Base-by-base conservation (phyloP, 78 protist genomes). In the Cavenderia fasciculata region DNA sequence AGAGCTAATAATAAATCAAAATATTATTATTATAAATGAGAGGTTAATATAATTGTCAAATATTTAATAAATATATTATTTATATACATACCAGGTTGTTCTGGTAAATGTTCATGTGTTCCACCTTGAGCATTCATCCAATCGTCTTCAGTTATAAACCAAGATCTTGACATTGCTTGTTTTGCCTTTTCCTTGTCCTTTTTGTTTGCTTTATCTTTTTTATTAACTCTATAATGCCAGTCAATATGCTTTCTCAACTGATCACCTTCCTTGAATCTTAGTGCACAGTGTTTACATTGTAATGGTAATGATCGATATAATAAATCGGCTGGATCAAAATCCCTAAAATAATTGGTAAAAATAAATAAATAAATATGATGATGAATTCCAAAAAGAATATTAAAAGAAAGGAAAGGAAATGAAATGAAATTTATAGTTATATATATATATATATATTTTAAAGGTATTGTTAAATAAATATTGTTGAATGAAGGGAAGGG, bases 221-320 rank as follows among this genome's bases (percentile, higher is more conserved):
- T 78, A 29, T 88, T 63, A 11, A 74, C 21, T 25, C 43, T 73
- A 29, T 62, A 86, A 57, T 86, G 93, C 59, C 59, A 49, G 33
- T 86, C 93, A 73, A 86, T 75, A 33, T 86, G 93, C 8, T 47
- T 27, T 31, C 62, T 65, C 62, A 73, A 7, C 40, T 40, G 47
- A 6, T 59, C 85, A 52, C 44, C 19, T 12, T 74, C 84, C 25
- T 54, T 59, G 16, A 63, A 86, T 86, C 93, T 86, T 16, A 75
- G n/a, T 21, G 75, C 82, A 73, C 93, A 86, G 23, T 65, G 59
- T 1, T 70, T 86, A 31, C 93, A 86, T 56, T 86, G 93, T 1
- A 86, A 33, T 31, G 84, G 84, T 11, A 44, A 44, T 4, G 65
- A 59, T n/a, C 27, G 34, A 44, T 86, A 86, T 7, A 86, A 43